These are phyloP conservation scores for Daldinia vernicosa DNA, from an alignment of 495 filamentous ascomycete species.

Conservation along the genomic window DNA sequence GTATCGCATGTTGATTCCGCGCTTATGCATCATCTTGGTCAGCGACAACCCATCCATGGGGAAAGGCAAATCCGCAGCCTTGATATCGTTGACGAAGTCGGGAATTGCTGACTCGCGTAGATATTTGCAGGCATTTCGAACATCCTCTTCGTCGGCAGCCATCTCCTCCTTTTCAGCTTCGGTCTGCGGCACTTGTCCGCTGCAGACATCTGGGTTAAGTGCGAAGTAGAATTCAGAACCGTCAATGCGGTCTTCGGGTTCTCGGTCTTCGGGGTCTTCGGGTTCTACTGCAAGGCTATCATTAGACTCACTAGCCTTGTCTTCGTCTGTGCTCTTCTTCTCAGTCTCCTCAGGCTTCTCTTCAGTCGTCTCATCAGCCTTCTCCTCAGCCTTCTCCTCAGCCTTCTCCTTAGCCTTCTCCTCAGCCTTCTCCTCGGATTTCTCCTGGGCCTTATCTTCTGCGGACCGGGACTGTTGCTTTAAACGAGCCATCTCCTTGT, in stretches of 20 bases:
- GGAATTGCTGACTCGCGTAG: slow-evolving; percentile 79
- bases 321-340: slow-evolving; percentile 37
- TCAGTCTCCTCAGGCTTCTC: slow-evolving; percentile 7
- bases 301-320: slow-evolving; percentile 46
- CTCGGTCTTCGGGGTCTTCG: slow-evolving; percentile 59
- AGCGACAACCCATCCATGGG: slow-evolving; percentile 97
- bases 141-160: slow-evolving; percentile 87
- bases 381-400: neutral
- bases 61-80: slow-evolving; percentile 92
- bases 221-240: slow-evolving; percentile 86
- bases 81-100: slow-evolving; percentile 76
- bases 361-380: neutral
- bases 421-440: neutral
- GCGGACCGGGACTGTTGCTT: slow-evolving; percentile 52
- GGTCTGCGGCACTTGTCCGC: slow-evolving; percentile 88
- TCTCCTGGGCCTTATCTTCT: slow-evolving; percentile 37
- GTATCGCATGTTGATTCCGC: slow-evolving; percentile 97
- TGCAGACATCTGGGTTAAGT: slow-evolving; percentile 95
- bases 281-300: slow-evolving; percentile 46
- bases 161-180: slow-evolving; percentile 87
- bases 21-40: slow-evolving; percentile 89
- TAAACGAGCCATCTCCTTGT: slow-evolving; percentile 68
- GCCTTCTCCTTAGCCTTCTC: neutral
- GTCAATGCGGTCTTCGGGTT: slow-evolving; percentile 68
- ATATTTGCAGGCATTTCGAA: slow-evolving; percentile 82